Percentiles rank a stretch among this genome's conserved stretches.
phyloP scores from a whole-genome alignment of 495 filamentous ascomycete species.

The Clohesyomyces aquaticus region DNA sequence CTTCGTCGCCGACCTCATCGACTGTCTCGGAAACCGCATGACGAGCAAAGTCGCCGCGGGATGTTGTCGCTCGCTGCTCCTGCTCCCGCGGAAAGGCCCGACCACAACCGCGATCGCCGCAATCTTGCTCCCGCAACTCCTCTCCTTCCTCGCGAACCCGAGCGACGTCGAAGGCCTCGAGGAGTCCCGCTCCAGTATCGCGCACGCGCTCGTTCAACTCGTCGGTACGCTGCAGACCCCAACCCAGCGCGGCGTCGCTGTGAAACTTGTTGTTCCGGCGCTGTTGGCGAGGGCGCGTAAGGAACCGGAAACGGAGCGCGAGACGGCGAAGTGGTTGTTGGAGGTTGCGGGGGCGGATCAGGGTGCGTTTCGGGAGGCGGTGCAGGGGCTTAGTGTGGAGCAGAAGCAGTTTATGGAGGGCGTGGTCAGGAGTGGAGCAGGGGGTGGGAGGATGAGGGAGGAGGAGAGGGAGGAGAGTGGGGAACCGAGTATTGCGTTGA shows the following conservation, averaged over 20 bases:
- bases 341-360: constrained; percentile 81
- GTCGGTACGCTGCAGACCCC: constrained; percentile 56
- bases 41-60: constrained; percentile 85
- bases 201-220: constrained; percentile 73
- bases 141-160: constrained; percentile 71
- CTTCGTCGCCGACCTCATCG: constrained; percentile 75
- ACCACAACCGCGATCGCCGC: constrained; percentile 75
- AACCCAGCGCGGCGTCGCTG: constrained; percentile 60
- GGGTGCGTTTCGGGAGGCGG: constrained; percentile 71
- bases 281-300: constrained; percentile 71
- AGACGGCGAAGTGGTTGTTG: constrained; percentile 75
- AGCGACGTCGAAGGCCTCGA: constrained; percentile 71
- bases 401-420: constrained; percentile 82
- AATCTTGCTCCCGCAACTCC: constrained; percentile 73
- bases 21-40: constrained; percentile 80
- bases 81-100: constrained; percentile 65
- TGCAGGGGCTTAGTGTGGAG: constrained; percentile 68
- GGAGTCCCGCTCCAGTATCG: constrained; percentile 66
- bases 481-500: constrained; percentile 86
- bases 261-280: constrained; percentile 76
- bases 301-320: constrained; percentile 56
- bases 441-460: constrained; percentile 46
- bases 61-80: constrained; percentile 76
- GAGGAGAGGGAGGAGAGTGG: constrained; percentile 56
- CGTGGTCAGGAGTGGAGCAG: constrained; percentile 67